Conservation (phyloP, 2,329 filamentous ascomycete species). For the Diaporthe helianthi region DNA sequence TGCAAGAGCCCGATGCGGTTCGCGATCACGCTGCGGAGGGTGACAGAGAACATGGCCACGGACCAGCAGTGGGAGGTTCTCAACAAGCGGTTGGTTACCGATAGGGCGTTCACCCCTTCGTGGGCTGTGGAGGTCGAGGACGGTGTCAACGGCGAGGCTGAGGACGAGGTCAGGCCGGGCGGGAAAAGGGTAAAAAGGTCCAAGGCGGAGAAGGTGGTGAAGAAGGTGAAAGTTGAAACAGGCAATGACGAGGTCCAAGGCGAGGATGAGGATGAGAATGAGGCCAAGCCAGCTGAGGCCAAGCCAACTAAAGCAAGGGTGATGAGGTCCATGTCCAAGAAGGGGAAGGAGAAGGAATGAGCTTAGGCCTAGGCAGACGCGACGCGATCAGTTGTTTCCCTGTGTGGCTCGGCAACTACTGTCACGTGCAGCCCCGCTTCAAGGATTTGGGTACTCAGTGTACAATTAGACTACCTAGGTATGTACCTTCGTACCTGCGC, state of each 20-base stretch:
- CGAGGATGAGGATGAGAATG: background rate
- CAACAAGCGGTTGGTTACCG: background rate
- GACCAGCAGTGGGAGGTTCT: background rate
- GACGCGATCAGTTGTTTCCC: background rate
- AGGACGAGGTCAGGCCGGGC: background rate
- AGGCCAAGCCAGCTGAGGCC: background rate
- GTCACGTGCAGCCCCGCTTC: too few species aligned
- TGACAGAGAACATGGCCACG: slow-evolving; percentile 1
- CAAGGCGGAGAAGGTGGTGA: background rate
- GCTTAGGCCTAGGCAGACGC: background rate
- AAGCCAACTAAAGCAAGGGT: background rate
- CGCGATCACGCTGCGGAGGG: slow-evolving; percentile 14
- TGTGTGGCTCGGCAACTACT: too few species aligned
- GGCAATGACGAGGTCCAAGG: background rate
- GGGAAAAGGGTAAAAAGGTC: background rate
- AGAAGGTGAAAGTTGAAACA: background rate
- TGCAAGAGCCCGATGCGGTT: slow-evolving; percentile 5
- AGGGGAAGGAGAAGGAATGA: too few species aligned
- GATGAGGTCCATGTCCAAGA: background rate
- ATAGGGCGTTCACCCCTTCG: background rate
- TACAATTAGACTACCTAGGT: background rate
- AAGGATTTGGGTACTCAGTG: background rate
- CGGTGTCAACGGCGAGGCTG: background rate
- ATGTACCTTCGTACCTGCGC: too few species aligned
- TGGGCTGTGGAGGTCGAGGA: background rate